Conservation (phyloP, 2,329 filamentous ascomycete genomes). For the Cladophialophora chaetospira region DNA sequence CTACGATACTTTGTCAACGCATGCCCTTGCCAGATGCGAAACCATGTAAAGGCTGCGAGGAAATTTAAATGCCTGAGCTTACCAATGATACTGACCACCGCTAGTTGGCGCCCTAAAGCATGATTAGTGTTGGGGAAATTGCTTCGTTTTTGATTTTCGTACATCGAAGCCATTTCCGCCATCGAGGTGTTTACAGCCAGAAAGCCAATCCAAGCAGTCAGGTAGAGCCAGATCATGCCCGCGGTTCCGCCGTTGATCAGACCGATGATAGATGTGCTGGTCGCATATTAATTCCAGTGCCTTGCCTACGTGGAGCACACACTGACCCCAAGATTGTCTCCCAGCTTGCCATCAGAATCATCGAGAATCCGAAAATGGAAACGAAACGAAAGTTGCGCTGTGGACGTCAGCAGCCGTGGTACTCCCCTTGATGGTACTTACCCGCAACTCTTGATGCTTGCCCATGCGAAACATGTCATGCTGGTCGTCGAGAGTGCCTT, state of each 20-base stretch:
- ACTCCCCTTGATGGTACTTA: conserved; percentile 15
- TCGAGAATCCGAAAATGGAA: conserved; percentile 45
- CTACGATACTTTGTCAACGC: neutral
- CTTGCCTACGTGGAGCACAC: neutral
- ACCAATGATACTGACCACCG: conserved; percentile 41
- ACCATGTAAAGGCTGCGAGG: neutral
- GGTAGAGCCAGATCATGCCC: conserved; percentile 56
- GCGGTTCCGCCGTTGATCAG: conserved; percentile 51
- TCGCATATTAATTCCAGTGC: conserved; percentile 7
- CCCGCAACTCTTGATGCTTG: conserved; percentile 38
- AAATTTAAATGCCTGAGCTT: neutral
- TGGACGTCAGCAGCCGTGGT: neutral
- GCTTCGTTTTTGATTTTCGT: conserved; percentile 4
- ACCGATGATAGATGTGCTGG: conserved; percentile 27
- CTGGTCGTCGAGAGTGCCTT: conserved; percentile 37
- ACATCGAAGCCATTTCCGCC: conserved; percentile 56
- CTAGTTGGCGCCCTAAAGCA: conserved; percentile 41
- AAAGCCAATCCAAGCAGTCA: conserved; percentile 52
- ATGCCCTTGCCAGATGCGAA: neutral
- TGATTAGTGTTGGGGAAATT: neutral
- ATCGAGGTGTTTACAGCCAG: conserved; percentile 46
- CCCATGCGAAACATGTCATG: conserved; percentile 41
- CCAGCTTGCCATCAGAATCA: conserved; percentile 45
- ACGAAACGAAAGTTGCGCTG: conserved; percentile 46
- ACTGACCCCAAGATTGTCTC: conserved; percentile 43